phyloP scores from a whole-genome alignment of 495 filamentous ascomycete species.

The Penicillium desertorum region DNA sequence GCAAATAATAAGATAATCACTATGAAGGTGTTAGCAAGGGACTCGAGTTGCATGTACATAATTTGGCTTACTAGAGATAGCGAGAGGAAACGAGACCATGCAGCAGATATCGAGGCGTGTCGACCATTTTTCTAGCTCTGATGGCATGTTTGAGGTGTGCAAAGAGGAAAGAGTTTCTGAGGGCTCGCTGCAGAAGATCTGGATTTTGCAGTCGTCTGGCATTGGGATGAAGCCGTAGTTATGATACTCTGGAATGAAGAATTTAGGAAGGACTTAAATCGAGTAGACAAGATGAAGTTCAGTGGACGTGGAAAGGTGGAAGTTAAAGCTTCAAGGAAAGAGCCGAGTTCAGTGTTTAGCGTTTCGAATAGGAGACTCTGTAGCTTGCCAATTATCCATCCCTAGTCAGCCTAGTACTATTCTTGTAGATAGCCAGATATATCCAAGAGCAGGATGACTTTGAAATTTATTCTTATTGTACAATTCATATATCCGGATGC shows the following conservation, averaged over 20 bases:
- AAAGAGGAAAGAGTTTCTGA: background rate
- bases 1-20: no score
- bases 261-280: no score
- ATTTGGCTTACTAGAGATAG: background rate
- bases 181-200: background rate
- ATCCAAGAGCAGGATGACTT: background rate
- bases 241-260: background rate
- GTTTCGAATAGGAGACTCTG: background rate
- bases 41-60: no score
- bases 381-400: background rate
- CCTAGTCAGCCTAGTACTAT: background rate
- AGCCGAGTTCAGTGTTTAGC: background rate
- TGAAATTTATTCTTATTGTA: constrained; percentile 12
- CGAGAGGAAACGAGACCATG: background rate
- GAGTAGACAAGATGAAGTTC: no score
- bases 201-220: background rate
- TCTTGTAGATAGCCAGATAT: no score
- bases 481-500: constrained; percentile 8
- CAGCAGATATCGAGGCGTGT: background rate
- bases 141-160: background rate
- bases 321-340: no score
- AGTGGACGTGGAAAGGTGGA: no score
- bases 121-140: background rate
- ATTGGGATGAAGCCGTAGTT: background rate
- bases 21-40: no score